phyloP scores from a whole-genome alignment of 139 green algal species.

The Nannochloris sp. region DNA sequence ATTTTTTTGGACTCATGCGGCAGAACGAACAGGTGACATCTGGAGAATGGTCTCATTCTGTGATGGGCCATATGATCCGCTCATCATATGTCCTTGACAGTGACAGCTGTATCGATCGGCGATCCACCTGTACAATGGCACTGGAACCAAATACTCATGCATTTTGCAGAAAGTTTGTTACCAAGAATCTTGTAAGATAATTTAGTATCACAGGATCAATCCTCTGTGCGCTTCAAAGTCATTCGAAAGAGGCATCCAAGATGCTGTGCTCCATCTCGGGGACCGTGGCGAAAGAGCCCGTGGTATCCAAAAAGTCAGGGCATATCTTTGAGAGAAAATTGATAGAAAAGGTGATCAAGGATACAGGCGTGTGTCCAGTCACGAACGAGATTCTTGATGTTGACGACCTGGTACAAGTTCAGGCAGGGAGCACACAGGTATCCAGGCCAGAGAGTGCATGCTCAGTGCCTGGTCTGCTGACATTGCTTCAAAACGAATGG shows the following conservation, averaged over 20 bases:
- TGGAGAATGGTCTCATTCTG: too few relatives aligned
- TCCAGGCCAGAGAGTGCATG: conserved; percentile 64
- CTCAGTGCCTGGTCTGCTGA: conserved; percentile 87
- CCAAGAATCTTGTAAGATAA: too few relatives aligned
- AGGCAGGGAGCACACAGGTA: conserved; percentile 61
- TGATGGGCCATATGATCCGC: too few relatives aligned
- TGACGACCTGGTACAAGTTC: conserved; percentile 80
- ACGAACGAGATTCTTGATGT: conserved; percentile 53
- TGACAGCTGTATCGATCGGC: neutral
- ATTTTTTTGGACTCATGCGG: neutral
- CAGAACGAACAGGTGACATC: neutral
- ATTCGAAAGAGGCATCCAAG: neutral
- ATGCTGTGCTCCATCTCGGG: conserved; percentile 57
- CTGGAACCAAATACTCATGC: neutral
- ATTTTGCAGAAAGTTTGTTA: neutral
- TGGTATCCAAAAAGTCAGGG: conserved; percentile 74
- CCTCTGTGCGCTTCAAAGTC: neutral
- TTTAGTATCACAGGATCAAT: neutral
- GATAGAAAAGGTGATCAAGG: conserved; percentile 77
- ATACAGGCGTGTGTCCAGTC: conserved; percentile 80
- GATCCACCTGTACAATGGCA: neutral
- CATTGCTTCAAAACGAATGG: conserved; percentile 94
- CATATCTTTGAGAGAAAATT: conserved; percentile 82
- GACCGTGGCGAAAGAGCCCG: conserved; percentile 74
- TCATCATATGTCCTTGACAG: neutral